These are phyloP conservation scores for Lentithecium fluviatile DNA, from an alignment of 495 filamentous ascomycete species.

Conservation along the genomic window DNA sequence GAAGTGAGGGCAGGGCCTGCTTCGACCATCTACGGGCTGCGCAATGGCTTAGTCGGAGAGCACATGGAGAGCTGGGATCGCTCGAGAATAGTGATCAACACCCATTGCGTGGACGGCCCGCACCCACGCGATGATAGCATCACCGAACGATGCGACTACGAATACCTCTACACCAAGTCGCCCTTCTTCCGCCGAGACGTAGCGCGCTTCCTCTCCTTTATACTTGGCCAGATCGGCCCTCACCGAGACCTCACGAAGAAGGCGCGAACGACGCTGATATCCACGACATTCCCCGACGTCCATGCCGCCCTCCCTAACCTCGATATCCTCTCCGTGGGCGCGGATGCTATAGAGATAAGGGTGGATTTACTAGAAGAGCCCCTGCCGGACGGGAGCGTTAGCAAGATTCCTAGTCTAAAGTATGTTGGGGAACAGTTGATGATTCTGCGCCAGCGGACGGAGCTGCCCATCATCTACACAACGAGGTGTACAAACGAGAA, in stretches of 20 bases:
- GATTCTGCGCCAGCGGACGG: constrained; percentile 75
- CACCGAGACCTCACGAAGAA: constrained; percentile 75
- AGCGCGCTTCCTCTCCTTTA: constrained; percentile 71
- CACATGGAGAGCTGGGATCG: constrained; percentile 25
- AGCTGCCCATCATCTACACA: constrained; percentile 83
- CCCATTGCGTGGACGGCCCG: constrained; percentile 68
- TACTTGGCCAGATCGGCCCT: constrained; percentile 70
- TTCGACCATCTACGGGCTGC: constrained; percentile 37
- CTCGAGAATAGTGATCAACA: constrained; percentile 57
- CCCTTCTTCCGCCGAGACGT: constrained; percentile 74
- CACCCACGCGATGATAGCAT: constrained; percentile 64
- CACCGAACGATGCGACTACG: constrained; percentile 69
- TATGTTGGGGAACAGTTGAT: constrained; percentile 85
- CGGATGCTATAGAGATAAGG: constrained; percentile 78
- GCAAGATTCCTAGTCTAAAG: constrained; percentile 68
- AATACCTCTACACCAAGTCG: constrained; percentile 73
- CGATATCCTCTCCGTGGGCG: constrained; percentile 79
- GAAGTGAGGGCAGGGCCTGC: constrained; percentile 25
- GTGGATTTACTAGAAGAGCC: constrained; percentile 79
- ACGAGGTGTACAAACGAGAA: constrained; percentile 77
- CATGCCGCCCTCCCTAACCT: constrained; percentile 79
- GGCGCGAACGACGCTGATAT: constrained; percentile 75
- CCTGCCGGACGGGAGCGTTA: constrained; percentile 54
- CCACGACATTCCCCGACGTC: constrained; percentile 82
- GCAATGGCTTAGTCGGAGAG: constrained; percentile 14